Conservation (phyloP, 257 asterid genomes). For the Plantago major region DNA sequence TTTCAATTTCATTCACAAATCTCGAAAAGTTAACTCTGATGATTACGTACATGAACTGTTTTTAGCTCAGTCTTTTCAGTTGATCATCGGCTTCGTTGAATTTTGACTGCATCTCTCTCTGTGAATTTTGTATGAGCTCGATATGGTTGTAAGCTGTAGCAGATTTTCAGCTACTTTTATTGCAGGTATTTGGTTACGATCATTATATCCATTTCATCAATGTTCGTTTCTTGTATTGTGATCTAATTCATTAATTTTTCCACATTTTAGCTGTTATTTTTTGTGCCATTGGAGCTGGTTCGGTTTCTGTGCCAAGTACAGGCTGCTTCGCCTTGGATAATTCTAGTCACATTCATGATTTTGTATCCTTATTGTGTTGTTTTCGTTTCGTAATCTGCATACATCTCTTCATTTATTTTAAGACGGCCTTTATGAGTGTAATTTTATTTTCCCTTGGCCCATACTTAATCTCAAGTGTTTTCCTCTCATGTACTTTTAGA, state of each 20-base stretch:
- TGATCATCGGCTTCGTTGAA: too few species aligned
- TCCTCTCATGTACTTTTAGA: slow-evolving; percentile 48
- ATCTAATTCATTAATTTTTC: slow-evolving; percentile 13
- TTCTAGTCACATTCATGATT: slow-evolving; percentile 74
- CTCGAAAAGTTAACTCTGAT: neutral
- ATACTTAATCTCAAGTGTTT: slow-evolving; percentile 6
- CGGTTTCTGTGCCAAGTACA: slow-evolving; percentile 72
- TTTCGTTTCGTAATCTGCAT: neutral
- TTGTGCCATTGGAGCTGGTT: slow-evolving; percentile 47
- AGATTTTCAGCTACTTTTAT: neutral
- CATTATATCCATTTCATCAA: neutral
- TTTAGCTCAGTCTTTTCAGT: too few species aligned
- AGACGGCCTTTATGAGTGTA: neutral
- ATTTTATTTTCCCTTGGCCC: slow-evolving; percentile 17
- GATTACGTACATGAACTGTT: neutral
- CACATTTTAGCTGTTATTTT: slow-evolving; percentile 42
- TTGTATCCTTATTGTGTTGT: slow-evolving; percentile 60
- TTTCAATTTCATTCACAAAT: neutral
- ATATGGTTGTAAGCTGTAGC: neutral
- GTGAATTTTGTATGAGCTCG: neutral
- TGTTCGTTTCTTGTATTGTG: neutral
- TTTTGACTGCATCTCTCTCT: neutral
- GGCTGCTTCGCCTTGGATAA: slow-evolving; percentile 75
- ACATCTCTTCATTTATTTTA: neutral
- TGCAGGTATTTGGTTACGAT: neutral